Base-by-base conservation (phyloP, 495 filamentous ascomycete species). In the Lophiotrema nucula region DNA sequence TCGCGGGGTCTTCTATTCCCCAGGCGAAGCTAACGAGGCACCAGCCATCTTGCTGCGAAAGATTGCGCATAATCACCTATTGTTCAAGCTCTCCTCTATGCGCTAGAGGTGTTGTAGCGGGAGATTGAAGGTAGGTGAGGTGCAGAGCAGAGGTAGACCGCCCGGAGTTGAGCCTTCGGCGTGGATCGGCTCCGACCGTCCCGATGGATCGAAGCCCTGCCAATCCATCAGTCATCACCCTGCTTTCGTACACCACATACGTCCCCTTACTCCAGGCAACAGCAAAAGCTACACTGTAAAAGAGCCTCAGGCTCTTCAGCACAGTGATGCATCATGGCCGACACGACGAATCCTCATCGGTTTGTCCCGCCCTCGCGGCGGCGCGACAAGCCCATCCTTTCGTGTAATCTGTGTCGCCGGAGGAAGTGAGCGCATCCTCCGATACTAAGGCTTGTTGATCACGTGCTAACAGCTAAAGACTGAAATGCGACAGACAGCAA, bases 241-340 rank as follows among this genome's bases (percentile, higher is more conserved):
- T 35, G 8, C 31, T 35, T 15, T 35, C 31, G 8, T 35, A 8
- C 31, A 35, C 31, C 31, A 35, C 56, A 5, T 8, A 54, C 42
- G 48, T 26, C 53, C 61, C 68, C 24, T 72, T 69, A 25, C 74
- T 71, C 52, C 70, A 77, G 22, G 72, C 72, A 6, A 67, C 65
- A n/a, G 69, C 68, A 1, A 77, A 28, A 5, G 76, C 62, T 4
- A 13, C 24, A 12, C 70, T 41, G 26, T 71, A 67, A 2, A 64
- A 67, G n/a, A 27, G 33, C 27, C 60, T 64, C 12, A 67, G 64
- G 50, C 27, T 66, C 67, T 11, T 65, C 62, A 3, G 76, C 58
- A 2, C 69, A 71, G 16, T 8, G 18, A 43, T 13, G 23, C 21
- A 38, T n/a, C 6, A 60, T 54, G 49, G 54, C 31, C 37, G 18